Base-by-base conservation (phyloP, 805 yeast species). In the Saccharomycopsis vini region DNA sequence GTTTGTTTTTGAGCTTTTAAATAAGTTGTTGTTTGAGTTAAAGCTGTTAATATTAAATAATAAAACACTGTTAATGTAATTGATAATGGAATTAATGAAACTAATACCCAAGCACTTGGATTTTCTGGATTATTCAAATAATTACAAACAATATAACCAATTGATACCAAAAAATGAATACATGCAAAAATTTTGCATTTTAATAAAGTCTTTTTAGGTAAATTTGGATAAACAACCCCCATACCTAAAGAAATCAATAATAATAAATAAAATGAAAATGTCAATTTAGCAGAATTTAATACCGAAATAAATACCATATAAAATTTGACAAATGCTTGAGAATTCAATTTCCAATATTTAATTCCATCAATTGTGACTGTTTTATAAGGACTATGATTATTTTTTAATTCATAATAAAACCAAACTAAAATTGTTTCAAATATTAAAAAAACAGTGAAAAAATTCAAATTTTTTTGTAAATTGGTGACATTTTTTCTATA, bases 181-280 rank as follows among this genome's bases (percentile, higher is more conserved):
- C 59, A 71, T 1, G 84, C 75, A 41, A 80, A 68, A 12, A 77
- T 60, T 55, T 79, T 72, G 59, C 86, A 77, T 60, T 71, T 77
- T 55, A 79, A 68, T 95, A 92, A 86, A 23, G 71, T 56, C 44
- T 76, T 75, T 60, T 76, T 75, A 38, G 88, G 84, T 48, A 92
- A 72, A 50, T 88, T 81, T 37, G 95, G 88, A 57, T 76, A 78
- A 40, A 92, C 97, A 39, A 92, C 88, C 50, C 97, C 97, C 63
- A 89, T 92, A 33, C 99, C 99, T 52, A 89, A 68, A 12, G 94
- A 73, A 44, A 92, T 90, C 54, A 87, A 81, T 51, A 90, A 68
- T 44, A 92, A 68, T 55, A 92, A 66, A 66, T 90, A 92, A 63
- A 90, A 82, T 5, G 96, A 84, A 60, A 87, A 85, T 0, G 96